Conservation (phyloP, 1,284 basidiomycete species). For the Irpex sp. region DNA sequence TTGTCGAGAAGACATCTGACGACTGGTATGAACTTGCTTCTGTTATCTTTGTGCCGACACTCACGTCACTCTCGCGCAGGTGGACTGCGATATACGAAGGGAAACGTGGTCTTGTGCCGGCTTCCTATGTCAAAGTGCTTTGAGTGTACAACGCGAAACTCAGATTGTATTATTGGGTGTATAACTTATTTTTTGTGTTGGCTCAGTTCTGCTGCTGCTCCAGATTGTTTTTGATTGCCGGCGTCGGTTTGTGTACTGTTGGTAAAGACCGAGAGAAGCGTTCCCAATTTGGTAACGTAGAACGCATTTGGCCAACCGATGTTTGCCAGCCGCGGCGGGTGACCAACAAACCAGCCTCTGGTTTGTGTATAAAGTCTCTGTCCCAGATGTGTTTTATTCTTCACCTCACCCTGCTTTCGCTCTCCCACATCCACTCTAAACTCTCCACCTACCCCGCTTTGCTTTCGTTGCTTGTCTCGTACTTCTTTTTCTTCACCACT, state of each 20-base stretch:
- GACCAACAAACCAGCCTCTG: background rate
- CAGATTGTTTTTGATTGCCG: background rate
- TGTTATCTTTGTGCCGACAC: background rate
- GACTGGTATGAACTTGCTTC: constrained; percentile 55
- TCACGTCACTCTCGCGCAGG: constrained; percentile 36
- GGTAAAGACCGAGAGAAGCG: background rate
- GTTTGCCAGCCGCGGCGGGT: background rate
- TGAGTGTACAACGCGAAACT: constrained; percentile 6
- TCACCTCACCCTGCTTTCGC: background rate
- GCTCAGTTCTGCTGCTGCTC: background rate
- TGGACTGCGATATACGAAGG: constrained; percentile 69
- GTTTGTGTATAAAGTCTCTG: background rate
- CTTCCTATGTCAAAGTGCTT: constrained; percentile 67
- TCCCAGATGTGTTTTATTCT: background rate
- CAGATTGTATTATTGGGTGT: background rate
- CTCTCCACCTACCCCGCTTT: background rate
- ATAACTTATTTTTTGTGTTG: background rate
- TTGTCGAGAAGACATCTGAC: constrained; percentile 63
- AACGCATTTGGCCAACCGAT: background rate
- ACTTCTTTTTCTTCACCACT: background rate
- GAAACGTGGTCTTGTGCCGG: constrained; percentile 65
- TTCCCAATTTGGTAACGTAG: background rate
- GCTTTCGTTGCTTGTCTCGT: background rate
- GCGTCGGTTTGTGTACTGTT: background rate
- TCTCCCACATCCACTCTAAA: background rate